Evolutionary conservation across 225 moss, liverwort and hornwort genomes (phyloP).

Genomic region (Anthoceros angustus): DNA sequence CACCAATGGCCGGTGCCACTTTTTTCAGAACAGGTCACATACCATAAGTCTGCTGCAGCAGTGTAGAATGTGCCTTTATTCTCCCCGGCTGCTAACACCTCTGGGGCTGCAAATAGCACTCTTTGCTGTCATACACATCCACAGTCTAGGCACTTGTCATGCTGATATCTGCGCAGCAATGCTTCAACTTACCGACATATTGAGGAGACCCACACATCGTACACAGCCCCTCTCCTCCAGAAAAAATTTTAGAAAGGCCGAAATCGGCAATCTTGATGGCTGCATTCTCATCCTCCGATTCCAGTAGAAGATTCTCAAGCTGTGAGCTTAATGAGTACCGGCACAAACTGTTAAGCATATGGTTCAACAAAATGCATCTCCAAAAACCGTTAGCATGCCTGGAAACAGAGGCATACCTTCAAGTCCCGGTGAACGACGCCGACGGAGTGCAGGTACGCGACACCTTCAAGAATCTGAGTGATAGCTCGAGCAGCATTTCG

Average conservation of each 20-base stretch:
- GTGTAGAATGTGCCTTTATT: conserved; percentile 52
- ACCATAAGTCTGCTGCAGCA: conserved; percentile 72
- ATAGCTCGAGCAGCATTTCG: conserved; percentile 42
- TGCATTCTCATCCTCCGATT: conserved; percentile 38
- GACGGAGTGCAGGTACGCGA: conserved; percentile 61
- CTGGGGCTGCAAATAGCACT: conserved; percentile 35
- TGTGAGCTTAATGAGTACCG: conserved; percentile 21
- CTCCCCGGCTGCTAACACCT: conserved; percentile 71
- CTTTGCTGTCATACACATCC: too few species aligned
- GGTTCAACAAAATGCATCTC: conserved; percentile 33
- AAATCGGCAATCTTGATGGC: conserved; percentile 82
- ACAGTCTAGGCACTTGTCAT: too few species aligned
- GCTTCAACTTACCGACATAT: conserved; percentile 54
- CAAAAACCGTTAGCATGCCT: conserved; percentile 28
- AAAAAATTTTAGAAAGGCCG: conserved; percentile 65
- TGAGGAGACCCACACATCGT: conserved; percentile 88
- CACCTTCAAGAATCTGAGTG: conserved; percentile 53
- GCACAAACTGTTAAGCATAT: conserved; percentile 8
- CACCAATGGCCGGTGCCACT: too few species aligned
- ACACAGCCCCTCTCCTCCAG: conserved; percentile 49
- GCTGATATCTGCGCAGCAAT: neutral
- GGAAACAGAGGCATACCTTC: conserved; percentile 27
- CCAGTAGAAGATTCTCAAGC: conserved; percentile 82
- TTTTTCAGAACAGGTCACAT: conserved; percentile 1
- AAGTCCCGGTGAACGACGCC: conserved; percentile 66